These are phyloP conservation scores for Tulasnella sp. DNA, from an alignment of 768 basidiomycete genomes.

Conservation along the genomic window DNA sequence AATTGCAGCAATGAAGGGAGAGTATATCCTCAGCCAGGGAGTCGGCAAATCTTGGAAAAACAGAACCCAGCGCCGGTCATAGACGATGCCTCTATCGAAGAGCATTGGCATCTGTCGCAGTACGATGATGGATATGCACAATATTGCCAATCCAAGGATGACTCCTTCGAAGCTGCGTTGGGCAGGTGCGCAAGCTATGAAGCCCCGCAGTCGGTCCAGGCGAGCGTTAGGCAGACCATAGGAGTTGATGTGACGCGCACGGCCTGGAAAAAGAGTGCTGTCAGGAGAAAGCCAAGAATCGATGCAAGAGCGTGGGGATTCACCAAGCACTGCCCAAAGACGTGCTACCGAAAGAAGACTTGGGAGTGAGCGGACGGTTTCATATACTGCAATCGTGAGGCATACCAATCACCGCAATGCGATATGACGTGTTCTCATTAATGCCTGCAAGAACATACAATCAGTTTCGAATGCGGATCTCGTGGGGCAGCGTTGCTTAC, in stretches of 20 bases:
- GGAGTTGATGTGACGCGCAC: slow-evolving; percentile 27
- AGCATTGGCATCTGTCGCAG: not conserved
- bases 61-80: slow-evolving; percentile 11
- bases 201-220: slow-evolving; percentile 27
- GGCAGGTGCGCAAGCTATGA: not conserved
- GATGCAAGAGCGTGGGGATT: not conserved
- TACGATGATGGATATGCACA: not conserved
- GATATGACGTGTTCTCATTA: slow-evolving; percentile 5
- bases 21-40: not conserved
- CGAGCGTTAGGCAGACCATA: slow-evolving; percentile 15
- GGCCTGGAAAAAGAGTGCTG: not conserved
- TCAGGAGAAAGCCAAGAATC: not conserved
- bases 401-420: slow-evolving; percentile 19
- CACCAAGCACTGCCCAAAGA: slow-evolving; percentile 28
- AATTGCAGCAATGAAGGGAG: too few relatives aligned
- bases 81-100: not conserved
- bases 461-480: not conserved
- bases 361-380: not conserved
- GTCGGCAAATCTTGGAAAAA: slow-evolving; percentile 21
- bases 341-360: not conserved
- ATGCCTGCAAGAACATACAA: not conserved
- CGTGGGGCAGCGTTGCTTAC: not conserved
- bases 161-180: not conserved
- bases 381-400: not conserved
- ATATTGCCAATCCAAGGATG: not conserved